A percentile compares a stretch with the other conserved stretches of the same genome.
Evolutionary conservation across 2,329 filamentous ascomycete species (phyloP).

Genomic region (Rutstroemia sp.): DNA sequence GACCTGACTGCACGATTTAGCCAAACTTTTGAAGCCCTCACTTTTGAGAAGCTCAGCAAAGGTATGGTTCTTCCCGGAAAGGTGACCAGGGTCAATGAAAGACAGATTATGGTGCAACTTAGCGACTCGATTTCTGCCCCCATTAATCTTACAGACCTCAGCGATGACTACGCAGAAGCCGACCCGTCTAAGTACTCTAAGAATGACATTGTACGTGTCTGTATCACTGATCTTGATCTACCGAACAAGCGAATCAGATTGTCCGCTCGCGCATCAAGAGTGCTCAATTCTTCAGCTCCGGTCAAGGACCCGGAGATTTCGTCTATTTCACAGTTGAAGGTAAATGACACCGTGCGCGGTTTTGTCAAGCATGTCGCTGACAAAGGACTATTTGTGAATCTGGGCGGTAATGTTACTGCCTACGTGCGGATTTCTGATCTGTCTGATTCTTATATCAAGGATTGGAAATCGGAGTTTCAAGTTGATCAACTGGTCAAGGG

Average conservation of each 20-base stretch:
- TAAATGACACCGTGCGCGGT: slow-evolving; percentile 76
- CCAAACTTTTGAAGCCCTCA: slow-evolving; percentile 47
- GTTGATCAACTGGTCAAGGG: slow-evolving; percentile 87
- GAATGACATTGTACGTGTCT: slow-evolving; percentile 84
- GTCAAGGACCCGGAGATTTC: slow-evolving; percentile 77
- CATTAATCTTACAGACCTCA: slow-evolving; percentile 74
- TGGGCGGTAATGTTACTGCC: slow-evolving; percentile 75
- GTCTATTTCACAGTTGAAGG: slow-evolving; percentile 60
- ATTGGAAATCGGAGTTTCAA: slow-evolving; percentile 88
- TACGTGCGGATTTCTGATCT: slow-evolving; percentile 83
- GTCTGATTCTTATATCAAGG: slow-evolving; percentile 85
- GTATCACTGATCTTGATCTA: slow-evolving; percentile 70
- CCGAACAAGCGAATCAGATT: slow-evolving; percentile 79
- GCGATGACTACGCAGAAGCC: slow-evolving; percentile 77
- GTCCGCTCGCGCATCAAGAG: slow-evolving; percentile 78
- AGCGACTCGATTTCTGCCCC: slow-evolving; percentile 73
- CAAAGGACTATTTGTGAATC: slow-evolving; percentile 78
- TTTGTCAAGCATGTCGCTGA: slow-evolving; percentile 89
- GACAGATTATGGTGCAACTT: slow-evolving; percentile 77
- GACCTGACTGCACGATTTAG: slow-evolving; percentile 76
- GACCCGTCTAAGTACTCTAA: slow-evolving; percentile 70
- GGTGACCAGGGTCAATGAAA: slow-evolving; percentile 79
- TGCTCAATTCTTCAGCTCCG: slow-evolving; percentile 76
- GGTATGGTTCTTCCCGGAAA: slow-evolving; percentile 78
- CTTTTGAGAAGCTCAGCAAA: slow-evolving; percentile 63